phyloP scores from a whole-genome alignment of 108 stramenopile genomes.

The Schizochytrium sp. region DNA sequence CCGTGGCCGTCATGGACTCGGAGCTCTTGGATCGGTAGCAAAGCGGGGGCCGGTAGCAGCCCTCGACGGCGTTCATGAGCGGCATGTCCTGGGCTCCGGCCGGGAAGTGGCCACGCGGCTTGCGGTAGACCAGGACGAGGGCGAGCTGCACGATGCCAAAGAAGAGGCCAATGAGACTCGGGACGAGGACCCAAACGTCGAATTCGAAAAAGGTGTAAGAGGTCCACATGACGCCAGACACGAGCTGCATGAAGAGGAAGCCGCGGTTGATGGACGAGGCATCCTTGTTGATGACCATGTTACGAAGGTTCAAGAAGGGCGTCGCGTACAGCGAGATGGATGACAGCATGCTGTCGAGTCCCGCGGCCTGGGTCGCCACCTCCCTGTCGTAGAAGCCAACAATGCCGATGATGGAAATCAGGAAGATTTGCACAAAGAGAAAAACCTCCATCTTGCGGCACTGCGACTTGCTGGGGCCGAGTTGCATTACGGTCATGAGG shows the following conservation, averaged over 20 bases:
- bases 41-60: background rate
- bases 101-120: background rate
- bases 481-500: background rate
- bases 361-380: background rate
- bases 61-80: background rate
- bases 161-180: background rate
- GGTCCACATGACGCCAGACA: background rate
- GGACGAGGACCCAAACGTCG: background rate
- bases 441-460: background rate
- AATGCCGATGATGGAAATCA: background rate
- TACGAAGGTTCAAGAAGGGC: background rate
- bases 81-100: background rate
- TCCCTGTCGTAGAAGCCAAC: background rate
- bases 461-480: background rate
- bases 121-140: background rate
- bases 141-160: background rate
- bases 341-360: background rate
- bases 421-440: background rate
- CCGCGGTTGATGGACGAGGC: background rate
- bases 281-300: background rate
- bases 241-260: conserved; percentile 8
- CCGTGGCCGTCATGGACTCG: background rate
- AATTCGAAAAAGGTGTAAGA: background rate
- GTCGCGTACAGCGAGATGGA: background rate
- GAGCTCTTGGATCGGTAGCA: background rate